phyloP scores from a whole-genome alignment of 2,329 filamentous ascomycete species.

The Microdochium nivale region DNA sequence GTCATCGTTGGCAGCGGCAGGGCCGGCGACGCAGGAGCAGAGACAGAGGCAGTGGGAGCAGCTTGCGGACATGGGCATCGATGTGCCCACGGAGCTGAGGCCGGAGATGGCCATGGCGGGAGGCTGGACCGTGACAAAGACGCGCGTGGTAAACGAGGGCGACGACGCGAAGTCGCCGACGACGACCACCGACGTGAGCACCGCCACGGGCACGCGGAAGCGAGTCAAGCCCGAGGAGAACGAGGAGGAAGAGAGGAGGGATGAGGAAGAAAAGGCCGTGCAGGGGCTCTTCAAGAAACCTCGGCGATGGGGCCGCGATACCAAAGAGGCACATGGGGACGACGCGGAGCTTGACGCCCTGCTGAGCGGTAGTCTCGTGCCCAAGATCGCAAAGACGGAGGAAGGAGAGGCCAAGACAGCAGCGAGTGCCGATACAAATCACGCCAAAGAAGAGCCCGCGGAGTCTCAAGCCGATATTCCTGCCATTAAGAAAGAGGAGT shows the following conservation, averaged over 20 bases:
- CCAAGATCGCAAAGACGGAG: conserved; percentile 10
- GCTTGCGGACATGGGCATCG: conserved; percentile 77
- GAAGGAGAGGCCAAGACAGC: conserved; percentile 14
- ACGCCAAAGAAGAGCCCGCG: conserved; percentile 8
- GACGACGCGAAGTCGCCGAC: conserved; percentile 29
- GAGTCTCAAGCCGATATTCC: conserved; percentile 17
- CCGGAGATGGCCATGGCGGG: conserved; percentile 80
- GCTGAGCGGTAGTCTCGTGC: conserved; percentile 28
- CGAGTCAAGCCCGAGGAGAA: conserved; percentile 32
- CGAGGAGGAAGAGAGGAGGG: conserved; percentile 44
- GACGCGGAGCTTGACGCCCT: conserved; percentile 56
- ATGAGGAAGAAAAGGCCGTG: conserved; percentile 51
- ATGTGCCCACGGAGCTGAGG: conserved; percentile 70
- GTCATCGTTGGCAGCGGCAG: conserved; percentile 14
- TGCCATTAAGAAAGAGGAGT: conserved; percentile 32
- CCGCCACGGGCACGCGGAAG: conserved; percentile 53
- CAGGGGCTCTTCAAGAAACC: conserved; percentile 53
- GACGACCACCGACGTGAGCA: conserved; percentile 32
- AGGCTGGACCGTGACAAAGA: conserved; percentile 71
- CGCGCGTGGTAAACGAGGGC: conserved; percentile 45
- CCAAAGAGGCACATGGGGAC: conserved; percentile 38
- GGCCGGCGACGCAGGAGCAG: conserved; percentile 50
- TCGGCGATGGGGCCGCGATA: conserved; percentile 44
- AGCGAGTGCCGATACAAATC: conserved; percentile 9
- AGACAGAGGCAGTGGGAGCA: conserved; percentile 80